Conservation (phyloP, 1,139 yeast species). For the Saccharomyces pastorianus region DNA sequence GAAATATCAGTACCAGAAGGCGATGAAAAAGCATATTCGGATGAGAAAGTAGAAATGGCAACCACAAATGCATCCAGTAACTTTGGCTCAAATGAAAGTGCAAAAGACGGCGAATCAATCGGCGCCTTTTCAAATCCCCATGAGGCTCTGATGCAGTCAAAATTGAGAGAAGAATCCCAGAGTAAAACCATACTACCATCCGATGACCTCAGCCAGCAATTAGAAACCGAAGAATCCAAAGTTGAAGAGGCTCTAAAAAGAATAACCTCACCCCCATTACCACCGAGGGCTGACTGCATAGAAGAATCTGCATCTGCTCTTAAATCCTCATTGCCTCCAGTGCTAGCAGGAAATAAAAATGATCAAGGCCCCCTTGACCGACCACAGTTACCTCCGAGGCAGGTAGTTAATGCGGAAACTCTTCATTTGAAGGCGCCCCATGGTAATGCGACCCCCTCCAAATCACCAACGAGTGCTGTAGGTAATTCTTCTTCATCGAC, state of each 20-base stretch:
- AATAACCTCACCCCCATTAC: slow-evolving; percentile 8
- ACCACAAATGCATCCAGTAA: not conserved
- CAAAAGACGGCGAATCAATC: not conserved
- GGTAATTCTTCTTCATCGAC: not conserved
- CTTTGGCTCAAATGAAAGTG: not conserved
- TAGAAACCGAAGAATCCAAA: slow-evolving; percentile 2
- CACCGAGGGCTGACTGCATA: slow-evolving; percentile 7
- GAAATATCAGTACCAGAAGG: not conserved
- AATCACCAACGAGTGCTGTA: not conserved
- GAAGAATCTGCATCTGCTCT: not conserved
- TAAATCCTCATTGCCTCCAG: slow-evolving; percentile 2
- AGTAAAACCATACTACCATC: slow-evolving; percentile 58
- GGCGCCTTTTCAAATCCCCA: not conserved
- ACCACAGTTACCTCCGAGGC: not conserved
- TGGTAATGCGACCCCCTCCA: not conserved
- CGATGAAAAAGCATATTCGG: not conserved
- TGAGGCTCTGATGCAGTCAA: not conserved
- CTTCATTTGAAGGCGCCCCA: not conserved
- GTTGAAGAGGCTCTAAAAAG: slow-evolving; percentile 5
- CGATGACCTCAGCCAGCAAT: not conserved
- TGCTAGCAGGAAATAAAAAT: slow-evolving; percentile 7
- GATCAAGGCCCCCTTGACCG: slow-evolving; percentile 4
- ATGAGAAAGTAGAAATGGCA: not conserved
- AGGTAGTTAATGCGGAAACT: not conserved
- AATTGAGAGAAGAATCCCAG: not conserved